phyloP scores from a whole-genome alignment of 129 eudicot species.

The Escallonia herrerae region DNA sequence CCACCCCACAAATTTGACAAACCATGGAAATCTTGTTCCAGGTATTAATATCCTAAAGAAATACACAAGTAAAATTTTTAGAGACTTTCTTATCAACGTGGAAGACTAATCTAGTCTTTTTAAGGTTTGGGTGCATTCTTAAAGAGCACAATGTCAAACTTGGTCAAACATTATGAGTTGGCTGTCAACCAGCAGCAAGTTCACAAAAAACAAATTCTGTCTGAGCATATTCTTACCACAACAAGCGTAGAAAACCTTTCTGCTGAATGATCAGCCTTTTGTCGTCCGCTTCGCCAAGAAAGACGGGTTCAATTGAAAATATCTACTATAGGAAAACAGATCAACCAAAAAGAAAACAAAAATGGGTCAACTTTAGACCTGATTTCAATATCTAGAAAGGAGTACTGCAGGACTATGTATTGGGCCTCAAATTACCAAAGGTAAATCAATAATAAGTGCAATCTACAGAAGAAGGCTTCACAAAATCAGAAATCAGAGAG shows the following conservation, averaged over 20 bases:
- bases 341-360: constrained; percentile 25
- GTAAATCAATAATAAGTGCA: too few species aligned
- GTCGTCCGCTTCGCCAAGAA: constrained; percentile 37
- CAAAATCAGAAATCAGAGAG: not conserved
- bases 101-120: too few species aligned
- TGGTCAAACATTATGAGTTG: too few species aligned
- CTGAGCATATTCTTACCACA: constrained; percentile 37
- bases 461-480: not conserved
- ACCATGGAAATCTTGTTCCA: too few species aligned
- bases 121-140: too few species aligned
- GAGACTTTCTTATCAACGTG: too few species aligned
- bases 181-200: not conserved
- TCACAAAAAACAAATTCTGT: not conserved
- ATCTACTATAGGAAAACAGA: constrained; percentile 28
- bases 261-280: constrained; percentile 38
- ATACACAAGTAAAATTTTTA: too few species aligned
- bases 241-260: constrained; percentile 27
- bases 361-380: constrained; percentile 17
- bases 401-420: not conserved
- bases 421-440: not conserved
- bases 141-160: too few species aligned
- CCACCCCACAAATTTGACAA: too few species aligned
- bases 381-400: constrained; percentile 3
- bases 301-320: constrained; percentile 35
- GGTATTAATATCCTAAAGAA: too few species aligned